These are phyloP conservation scores for Penicillium desertorum DNA, from an alignment of 495 filamentous ascomycete species.

Conservation along the genomic window DNA sequence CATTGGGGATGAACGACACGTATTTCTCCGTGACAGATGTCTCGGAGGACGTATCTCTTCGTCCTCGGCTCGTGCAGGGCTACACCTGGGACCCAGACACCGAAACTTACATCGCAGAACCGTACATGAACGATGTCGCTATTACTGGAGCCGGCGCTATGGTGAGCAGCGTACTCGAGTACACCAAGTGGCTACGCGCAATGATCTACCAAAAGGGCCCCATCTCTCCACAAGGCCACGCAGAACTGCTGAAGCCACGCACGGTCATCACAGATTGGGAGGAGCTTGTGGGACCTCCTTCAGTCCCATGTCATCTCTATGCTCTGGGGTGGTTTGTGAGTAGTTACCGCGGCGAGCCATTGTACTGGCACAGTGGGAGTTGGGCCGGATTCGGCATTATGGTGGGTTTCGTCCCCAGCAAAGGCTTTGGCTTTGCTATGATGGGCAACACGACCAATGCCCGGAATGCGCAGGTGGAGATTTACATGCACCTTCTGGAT, in stretches of 20 bases:
- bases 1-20: slow-evolving; percentile 48
- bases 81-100: slow-evolving; percentile 10
- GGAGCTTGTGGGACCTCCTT: neutral
- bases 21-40: slow-evolving; percentile 37
- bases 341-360: slow-evolving; percentile 16
- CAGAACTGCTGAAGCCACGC: slow-evolving; percentile 9
- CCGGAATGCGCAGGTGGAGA: slow-evolving; percentile 2
- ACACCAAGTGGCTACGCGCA: slow-evolving; percentile 47
- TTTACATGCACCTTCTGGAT: slow-evolving; percentile 1
- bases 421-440: slow-evolving; percentile 8
- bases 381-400: slow-evolving; percentile 12
- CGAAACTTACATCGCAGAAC: slow-evolving; percentile 7
- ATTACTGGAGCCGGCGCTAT: slow-evolving; percentile 47
- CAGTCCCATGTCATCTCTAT: slow-evolving; percentile 11
- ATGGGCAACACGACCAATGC: slow-evolving; percentile 12
- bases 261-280: slow-evolving; percentile 2
- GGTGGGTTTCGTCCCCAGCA: slow-evolving; percentile 8
- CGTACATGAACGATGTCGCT: slow-evolving; percentile 14
- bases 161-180: slow-evolving; percentile 51
- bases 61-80: slow-evolving; percentile 8
- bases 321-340: slow-evolving; percentile 19
- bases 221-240: slow-evolving; percentile 8
- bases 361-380: slow-evolving; percentile 19
- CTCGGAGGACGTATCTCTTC: slow-evolving; percentile 8
- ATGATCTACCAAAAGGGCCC: slow-evolving; percentile 23